Conservation (phyloP, 352 stramenopile genomes). For the Globisporangium solare region DNA sequence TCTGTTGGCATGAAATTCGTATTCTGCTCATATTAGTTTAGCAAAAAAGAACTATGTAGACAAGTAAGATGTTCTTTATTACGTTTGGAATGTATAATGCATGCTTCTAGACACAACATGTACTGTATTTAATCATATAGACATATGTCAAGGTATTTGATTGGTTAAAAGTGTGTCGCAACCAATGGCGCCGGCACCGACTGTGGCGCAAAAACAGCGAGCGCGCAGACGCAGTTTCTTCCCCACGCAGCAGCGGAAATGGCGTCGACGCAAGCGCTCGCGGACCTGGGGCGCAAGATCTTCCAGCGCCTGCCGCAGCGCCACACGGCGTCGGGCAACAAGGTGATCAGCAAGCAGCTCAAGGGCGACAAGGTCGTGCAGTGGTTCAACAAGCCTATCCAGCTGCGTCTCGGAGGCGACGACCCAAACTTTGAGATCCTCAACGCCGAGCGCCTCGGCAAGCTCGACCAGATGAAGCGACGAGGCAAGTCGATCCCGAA, state of each 20-base stretch:
- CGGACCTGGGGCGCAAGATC: conserved; percentile 82
- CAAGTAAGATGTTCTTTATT: too few species aligned
- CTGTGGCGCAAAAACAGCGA: conserved; percentile 8
- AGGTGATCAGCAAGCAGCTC: conserved; percentile 87
- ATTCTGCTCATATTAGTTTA: too few species aligned
- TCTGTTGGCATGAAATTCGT: too few species aligned
- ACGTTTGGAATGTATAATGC: too few species aligned
- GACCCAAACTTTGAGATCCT: conserved; percentile 84
- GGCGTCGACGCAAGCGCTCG: conserved; percentile 59
- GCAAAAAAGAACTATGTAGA: too few species aligned
- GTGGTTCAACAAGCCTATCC: conserved; percentile 85
- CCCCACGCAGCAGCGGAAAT: conserved; percentile 11
- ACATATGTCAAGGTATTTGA: not conserved
- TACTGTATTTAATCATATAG: not conserved
- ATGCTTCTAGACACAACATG: not conserved
- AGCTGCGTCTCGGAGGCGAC: conserved; percentile 67
- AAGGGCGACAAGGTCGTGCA: conserved; percentile 82
- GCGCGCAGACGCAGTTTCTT: too few species aligned
- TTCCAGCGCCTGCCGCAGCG: conserved; percentile 85
- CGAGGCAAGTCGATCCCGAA: conserved; percentile 82
- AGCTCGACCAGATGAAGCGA: conserved; percentile 84
- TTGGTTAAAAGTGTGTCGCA: conserved; percentile 8
- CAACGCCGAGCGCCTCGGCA: conserved; percentile 70
- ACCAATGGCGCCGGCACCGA: conserved; percentile 10
- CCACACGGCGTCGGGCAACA: conserved; percentile 78